phyloP scores from a whole-genome alignment of 768 basidiomycete species.

The Scleroderma citrinum region DNA sequence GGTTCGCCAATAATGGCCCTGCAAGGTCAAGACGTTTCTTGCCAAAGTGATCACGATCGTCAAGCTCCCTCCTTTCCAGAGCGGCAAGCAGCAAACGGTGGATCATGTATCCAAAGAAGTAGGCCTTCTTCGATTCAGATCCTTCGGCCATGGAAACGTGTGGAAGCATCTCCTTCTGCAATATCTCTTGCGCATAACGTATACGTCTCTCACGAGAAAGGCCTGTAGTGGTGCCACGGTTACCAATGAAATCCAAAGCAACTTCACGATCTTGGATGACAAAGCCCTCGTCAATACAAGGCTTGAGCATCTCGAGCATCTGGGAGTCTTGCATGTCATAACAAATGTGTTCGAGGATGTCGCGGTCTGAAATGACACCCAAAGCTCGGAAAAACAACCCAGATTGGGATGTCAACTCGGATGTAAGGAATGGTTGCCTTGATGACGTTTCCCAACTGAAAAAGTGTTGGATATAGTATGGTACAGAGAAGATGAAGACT shows the following conservation, averaged over 20 bases:
- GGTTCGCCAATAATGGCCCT: constrained; percentile 90
- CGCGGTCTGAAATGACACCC: constrained; percentile 94
- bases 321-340: constrained; percentile 96
- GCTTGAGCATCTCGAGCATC: constrained; percentile 97
- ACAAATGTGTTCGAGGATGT: constrained; percentile 97
- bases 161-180: constrained; percentile 98
- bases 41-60: constrained; percentile 99
- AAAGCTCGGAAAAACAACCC: constrained; percentile 98
- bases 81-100: constrained; percentile 92
- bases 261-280: constrained; percentile 97
- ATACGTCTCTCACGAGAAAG: constrained; percentile 89
- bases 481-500: constrained; percentile 25
- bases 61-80: constrained; percentile 88
- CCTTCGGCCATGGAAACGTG: constrained; percentile 96
- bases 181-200: constrained; percentile 93
- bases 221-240: constrained; percentile 92
- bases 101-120: constrained; percentile 99
- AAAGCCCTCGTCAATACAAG: constrained; percentile 97
- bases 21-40: constrained; percentile 97
- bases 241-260: constrained; percentile 96
- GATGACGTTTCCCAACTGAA: constrained; percentile 86
- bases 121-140: constrained; percentile 96
- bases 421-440: constrained; percentile 98
- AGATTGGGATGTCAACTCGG: constrained; percentile 96
- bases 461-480: constrained; percentile 2